Percentiles rank a stretch among this genome's conserved stretches.
These are phyloP conservation scores for Lactifluus echinatus DNA, from an alignment of 768 basidiomycete species.

Conservation along the genomic window DNA sequence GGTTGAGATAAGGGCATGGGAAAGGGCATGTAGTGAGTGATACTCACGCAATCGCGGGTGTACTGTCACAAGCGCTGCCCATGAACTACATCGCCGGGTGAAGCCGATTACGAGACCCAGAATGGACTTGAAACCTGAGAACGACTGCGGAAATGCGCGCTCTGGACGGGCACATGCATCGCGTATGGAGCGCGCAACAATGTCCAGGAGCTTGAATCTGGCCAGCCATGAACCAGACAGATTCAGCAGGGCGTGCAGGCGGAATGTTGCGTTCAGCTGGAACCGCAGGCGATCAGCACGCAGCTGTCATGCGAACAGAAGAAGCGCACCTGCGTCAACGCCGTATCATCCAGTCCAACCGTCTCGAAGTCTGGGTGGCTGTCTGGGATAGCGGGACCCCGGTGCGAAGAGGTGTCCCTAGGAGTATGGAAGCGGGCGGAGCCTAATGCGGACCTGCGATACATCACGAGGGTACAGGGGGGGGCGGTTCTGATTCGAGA, in stretches of 20 bases:
- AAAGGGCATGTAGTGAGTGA: background rate
- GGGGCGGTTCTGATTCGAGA: background rate
- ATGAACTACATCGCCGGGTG: background rate
- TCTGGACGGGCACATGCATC: background rate
- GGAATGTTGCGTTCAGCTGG: constrained; percentile 17
- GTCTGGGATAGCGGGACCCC: background rate
- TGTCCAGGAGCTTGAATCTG: constrained; percentile 17
- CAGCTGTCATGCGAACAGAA: background rate
- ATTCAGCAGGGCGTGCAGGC: constrained; percentile 15
- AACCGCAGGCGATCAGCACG: background rate
- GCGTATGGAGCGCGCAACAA: background rate
- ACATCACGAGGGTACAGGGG: constrained; percentile 8
- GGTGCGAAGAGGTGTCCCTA: background rate
- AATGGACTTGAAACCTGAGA: background rate
- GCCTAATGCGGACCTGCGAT: constrained; percentile 12
- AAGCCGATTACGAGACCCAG: background rate
- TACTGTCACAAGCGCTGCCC: background rate
- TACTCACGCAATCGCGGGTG: constrained; percentile 10
- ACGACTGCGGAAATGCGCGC: constrained; percentile 1
- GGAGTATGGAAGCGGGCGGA: constrained; percentile 16
- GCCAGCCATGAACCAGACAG: constrained; percentile 17
- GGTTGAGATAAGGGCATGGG: background rate
- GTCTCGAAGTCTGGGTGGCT: constrained; percentile 8
- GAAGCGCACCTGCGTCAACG: constrained; percentile 10
- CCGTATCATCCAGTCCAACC: constrained; percentile 5